Percentiles rank a stretch among this genome's conserved stretches.
Evolutionary conservation across 345 rosid genomes (phyloP).

Genomic region (Eucalyptus tenuipes): DNA sequence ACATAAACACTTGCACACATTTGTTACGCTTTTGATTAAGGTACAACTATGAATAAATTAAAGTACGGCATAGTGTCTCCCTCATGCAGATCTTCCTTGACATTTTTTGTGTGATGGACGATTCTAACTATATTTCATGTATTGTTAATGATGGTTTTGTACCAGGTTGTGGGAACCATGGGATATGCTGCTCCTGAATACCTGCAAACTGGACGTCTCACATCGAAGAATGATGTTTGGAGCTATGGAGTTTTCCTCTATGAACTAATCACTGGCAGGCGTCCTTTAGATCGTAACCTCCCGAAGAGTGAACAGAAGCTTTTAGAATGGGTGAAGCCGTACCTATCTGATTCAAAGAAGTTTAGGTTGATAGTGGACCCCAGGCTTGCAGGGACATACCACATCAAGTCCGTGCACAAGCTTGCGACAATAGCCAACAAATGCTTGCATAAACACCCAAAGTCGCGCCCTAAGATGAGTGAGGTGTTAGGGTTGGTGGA

Average conservation of each 20-base stretch:
- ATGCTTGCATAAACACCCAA: conserved; percentile 62
- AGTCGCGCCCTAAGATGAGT: conserved; percentile 85
- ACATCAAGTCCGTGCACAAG: conserved; percentile 39
- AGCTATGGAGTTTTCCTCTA: conserved; percentile 90
- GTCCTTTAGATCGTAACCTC: conserved; percentile 63
- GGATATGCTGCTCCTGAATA: conserved; percentile 96
- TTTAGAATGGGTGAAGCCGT: conserved; percentile 77
- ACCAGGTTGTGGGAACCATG: conserved; percentile 84
- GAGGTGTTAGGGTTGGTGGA: conserved; percentile 70
- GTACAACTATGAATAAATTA: neutral
- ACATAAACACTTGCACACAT: neutral
- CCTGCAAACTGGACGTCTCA: conserved; percentile 71
- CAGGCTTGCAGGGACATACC: conserved; percentile 44
- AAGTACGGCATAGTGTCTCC: neutral
- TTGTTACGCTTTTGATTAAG: neutral
- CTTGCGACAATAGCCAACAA: conserved; percentile 60
- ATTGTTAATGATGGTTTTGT: neutral
- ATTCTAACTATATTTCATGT: neutral
- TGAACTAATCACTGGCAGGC: conserved; percentile 85
- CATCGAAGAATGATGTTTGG: conserved; percentile 84
- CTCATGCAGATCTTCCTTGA: neutral
- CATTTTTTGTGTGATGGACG: neutral
- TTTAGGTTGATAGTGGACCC: conserved; percentile 57
- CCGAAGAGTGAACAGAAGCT: conserved; percentile 84
- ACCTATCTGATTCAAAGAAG: conserved; percentile 43